Evolutionary conservation across 495 filamentous ascomycete species (phyloP).

Genomic region (Aspergillus sclerotioniger): DNA sequence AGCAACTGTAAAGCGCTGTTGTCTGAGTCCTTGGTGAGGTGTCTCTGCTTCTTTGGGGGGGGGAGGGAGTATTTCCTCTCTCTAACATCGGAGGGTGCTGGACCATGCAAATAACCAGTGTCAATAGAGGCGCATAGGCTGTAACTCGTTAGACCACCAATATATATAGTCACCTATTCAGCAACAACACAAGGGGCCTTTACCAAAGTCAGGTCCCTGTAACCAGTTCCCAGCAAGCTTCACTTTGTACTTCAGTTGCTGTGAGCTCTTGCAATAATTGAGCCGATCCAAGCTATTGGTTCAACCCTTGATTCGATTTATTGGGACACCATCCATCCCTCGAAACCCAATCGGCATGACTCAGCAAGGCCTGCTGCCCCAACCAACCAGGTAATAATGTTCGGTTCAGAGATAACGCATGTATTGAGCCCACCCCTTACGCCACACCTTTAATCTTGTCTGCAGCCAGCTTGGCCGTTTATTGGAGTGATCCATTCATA

Average conservation of each 20-base stretch:
- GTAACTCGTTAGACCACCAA: too few species aligned
- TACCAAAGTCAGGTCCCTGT: not conserved
- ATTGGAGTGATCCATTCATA: not conserved
- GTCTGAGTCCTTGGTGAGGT: too few species aligned
- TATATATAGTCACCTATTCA: not conserved
- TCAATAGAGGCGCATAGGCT: too few species aligned
- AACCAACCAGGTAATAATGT: not conserved
- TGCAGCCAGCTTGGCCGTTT: not conserved
- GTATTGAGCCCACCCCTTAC: not conserved
- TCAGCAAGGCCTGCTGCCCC: not conserved
- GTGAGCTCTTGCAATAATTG: slow-evolving; percentile 5
- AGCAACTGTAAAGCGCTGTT: too few species aligned
- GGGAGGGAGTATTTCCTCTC: not conserved
- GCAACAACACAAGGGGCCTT: not conserved
- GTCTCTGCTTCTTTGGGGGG: too few species aligned
- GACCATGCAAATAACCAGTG: too few species aligned
- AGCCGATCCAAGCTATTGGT: slow-evolving; percentile 4
- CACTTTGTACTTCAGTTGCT: too few species aligned
- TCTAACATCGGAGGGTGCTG: not conserved
- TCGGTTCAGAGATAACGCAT: not conserved
- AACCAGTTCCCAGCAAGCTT: not conserved
- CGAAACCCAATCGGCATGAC: not conserved
- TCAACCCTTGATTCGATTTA: slow-evolving; percentile 10
- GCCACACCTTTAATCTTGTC: not conserved
- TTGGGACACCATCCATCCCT: slow-evolving; percentile 8